Base-by-base conservation (phyloP, 106 monocot species). In the Platanthera guangdongensis region DNA sequence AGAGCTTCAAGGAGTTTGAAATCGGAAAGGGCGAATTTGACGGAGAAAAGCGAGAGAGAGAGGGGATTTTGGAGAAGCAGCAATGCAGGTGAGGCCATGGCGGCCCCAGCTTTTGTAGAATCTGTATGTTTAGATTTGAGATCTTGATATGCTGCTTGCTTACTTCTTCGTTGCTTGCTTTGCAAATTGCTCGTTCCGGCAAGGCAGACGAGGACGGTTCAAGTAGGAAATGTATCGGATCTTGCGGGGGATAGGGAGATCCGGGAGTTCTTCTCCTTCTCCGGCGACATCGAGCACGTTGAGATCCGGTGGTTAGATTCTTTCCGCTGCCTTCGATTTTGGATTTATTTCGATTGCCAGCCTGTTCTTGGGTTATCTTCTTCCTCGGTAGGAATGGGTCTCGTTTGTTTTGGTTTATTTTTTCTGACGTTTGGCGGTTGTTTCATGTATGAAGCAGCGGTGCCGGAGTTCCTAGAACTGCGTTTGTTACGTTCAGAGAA, bases 251-350 rank as follows among this genome's bases (percentile, higher is more conserved):
- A 96, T 81, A 87, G 96, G 81, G 96, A 96, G 93, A 79, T 93
- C 73, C 84, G 82, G 19, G 96, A 96, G 85, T 96, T 96, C 84
- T 96, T 96, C 84, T 96, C 96, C 77, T 96, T 96, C 77, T 93
- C 96, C 49, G 96, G 96, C 9, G 96, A 96, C 13, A 89, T 96
- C 81, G 93, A 96, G 51, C 79, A 77, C 77, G 72, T 96, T 54
- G 90, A 96, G 71, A 90, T 96, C 63, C 84, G 71, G 25, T 48
- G 81, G 84, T 83, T 1, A 57, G 81, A 18, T 21, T 69, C 49
- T 69, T 4, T 76, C 28, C 28, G 47, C 76, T 15, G 13, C 0
- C 7, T 28, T 54, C 32, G 39, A n/a, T 71, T 76, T 63, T 71
- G 39, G 62, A 63, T 63, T 25, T 21, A 7, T 78, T 50, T 62